Evolutionary conservation across 2,329 filamentous ascomycete genomes (phyloP).

Genomic region (Dactylellina drechsleri): DNA sequence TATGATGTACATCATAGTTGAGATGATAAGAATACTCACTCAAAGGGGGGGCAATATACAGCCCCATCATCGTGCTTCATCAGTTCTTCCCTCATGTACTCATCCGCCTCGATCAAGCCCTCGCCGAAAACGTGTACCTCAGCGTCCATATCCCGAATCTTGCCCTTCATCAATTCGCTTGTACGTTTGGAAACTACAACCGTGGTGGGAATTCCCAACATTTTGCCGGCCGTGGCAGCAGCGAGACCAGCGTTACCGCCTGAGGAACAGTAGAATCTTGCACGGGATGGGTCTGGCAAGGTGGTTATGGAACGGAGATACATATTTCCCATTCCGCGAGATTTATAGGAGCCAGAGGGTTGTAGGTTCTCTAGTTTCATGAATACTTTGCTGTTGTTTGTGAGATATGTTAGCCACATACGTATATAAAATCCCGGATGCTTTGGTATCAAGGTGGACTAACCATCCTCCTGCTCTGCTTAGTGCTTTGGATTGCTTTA

Average conservation of each 20-base stretch:
- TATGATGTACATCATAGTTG: background rate
- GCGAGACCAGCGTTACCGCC: constrained; percentile 88
- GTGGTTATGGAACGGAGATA: constrained; percentile 67
- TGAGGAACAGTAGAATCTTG: constrained; percentile 81
- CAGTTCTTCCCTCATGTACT: constrained; percentile 69
- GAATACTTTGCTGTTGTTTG: constrained; percentile 72
- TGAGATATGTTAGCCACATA: constrained; percentile 49
- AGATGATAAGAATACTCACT: constrained; percentile 18
- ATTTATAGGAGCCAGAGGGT: constrained; percentile 87
- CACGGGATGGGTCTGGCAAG: constrained; percentile 60
- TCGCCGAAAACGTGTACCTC: constrained; percentile 75
- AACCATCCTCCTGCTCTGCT: constrained; percentile 79
- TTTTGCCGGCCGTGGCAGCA: constrained; percentile 76
- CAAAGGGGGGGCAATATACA: constrained; percentile 75
- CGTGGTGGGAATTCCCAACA: constrained; percentile 73
- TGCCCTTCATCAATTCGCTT: constrained; percentile 75
- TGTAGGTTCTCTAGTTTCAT: constrained; percentile 88
- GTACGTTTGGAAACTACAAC: constrained; percentile 78
- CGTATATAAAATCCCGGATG: background rate
- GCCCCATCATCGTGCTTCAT: constrained; percentile 66
- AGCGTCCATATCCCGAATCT: constrained; percentile 75
- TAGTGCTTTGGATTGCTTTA: constrained; percentile 73
- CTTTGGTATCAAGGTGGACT: constrained; percentile 57
- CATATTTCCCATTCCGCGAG: constrained; percentile 77
- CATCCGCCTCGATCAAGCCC: constrained; percentile 76